Evolutionary conservation across 805 yeast species (phyloP).

Genomic region (Schwanniomyces polymorphus): DNA sequence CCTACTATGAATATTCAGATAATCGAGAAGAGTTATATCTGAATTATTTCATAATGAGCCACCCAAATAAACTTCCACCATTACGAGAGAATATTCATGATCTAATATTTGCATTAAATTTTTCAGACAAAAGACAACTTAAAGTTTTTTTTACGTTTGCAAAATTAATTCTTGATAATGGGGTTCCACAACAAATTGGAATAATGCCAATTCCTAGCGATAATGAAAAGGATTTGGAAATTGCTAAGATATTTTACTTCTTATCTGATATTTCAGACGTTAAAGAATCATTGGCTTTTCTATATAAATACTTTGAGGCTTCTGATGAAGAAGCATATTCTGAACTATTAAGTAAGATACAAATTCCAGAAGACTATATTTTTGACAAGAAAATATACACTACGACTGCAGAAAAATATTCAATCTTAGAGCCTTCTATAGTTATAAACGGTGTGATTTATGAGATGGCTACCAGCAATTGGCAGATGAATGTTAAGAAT

Average conservation of each 20-base stretch:
- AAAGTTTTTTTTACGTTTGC: slow-evolving; percentile 50
- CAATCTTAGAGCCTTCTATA: slow-evolving; percentile 49
- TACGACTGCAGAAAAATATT: slow-evolving; percentile 24
- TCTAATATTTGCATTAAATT: slow-evolving; percentile 64
- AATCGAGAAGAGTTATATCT: slow-evolving; percentile 49
- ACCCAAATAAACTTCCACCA: slow-evolving; percentile 66
- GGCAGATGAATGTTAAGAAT: slow-evolving; percentile 55
- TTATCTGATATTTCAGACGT: slow-evolving; percentile 27
- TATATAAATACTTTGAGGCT: slow-evolving; percentile 35
- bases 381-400: slow-evolving; percentile 16
- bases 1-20: slow-evolving; percentile 46
- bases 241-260: slow-evolving; percentile 35
- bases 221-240: slow-evolving; percentile 22
- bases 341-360: slow-evolving; percentile 17
- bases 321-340: slow-evolving; percentile 22
- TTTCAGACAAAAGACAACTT: slow-evolving; percentile 54
- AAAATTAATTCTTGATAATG: slow-evolving; percentile 49
- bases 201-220: slow-evolving; percentile 59
- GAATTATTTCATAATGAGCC: slow-evolving; percentile 17
- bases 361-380: slow-evolving; percentile 14
- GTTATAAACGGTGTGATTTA: slow-evolving; percentile 74
- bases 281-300: slow-evolving; percentile 38
- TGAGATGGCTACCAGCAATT: slow-evolving; percentile 46
- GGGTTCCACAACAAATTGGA: slow-evolving; percentile 80
- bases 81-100: slow-evolving; percentile 76